A percentile compares a stretch with the other conserved stretches of the same genome.
Evolutionary conservation across 441 rosid species (phyloP).

Genomic region (Rhodomyrtus psidioides): DNA sequence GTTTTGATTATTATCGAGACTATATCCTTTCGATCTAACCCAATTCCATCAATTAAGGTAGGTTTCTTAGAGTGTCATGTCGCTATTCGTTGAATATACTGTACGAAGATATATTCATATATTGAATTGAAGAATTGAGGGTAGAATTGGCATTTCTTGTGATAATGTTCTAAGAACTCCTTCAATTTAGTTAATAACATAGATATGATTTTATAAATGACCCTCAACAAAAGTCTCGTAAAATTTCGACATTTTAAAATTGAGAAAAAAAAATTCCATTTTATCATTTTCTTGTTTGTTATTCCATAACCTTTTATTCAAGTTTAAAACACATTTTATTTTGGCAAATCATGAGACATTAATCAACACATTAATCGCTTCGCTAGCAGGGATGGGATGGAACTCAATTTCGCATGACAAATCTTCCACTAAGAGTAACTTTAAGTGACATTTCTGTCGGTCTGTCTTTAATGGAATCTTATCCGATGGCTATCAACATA

Average conservation of each 20-base stretch:
- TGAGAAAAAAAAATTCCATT: not conserved
- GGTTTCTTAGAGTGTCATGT: not conserved
- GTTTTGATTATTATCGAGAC: not conserved
- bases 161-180: not conserved
- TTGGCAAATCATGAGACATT: no score
- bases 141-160: not conserved
- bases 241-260: not conserved
- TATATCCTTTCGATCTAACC: not conserved
- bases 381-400: not conserved
- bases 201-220: not conserved
- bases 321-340: no score
- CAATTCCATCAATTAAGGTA: not conserved
- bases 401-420: not conserved
- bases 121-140: not conserved
- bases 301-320: not conserved
- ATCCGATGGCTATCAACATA: not conserved
- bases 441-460: not conserved
- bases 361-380: no score
- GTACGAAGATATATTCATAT: not conserved
- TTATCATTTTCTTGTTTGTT: not conserved
- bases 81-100: not conserved
- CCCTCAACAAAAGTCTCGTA: not conserved
- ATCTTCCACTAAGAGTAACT: not conserved
- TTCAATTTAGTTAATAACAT: not conserved
- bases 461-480: not conserved